Evolutionary conservation across 768 basidiomycete genomes (phyloP), one percentile per base, ranked within the genome.

Genomic region (Suillus bovinus): DNA sequence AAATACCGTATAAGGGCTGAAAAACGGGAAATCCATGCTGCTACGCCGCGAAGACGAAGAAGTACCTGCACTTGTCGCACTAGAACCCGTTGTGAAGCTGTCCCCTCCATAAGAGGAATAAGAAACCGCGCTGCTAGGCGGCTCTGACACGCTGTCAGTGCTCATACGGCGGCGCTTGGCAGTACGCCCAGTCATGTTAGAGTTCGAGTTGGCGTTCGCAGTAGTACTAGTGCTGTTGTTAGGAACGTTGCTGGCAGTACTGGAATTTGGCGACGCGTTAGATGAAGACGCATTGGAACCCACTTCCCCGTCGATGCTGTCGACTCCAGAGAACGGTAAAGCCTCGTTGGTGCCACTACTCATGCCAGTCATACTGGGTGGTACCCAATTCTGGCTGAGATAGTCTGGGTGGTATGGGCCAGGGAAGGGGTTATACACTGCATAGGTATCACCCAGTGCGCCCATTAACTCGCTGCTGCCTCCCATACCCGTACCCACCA

Each of bases 401-500:
- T 88, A 86, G 68, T 91, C 90, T 3, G 89, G 88, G 64, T 90
- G 87, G 66, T 89, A 91, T 4, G 89, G 89, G 0, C 90, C 89
- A 4, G 90, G 87, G 72, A 81, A 91, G 20, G 78, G 72, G 64
- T 78, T 77, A 74, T 80, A 81, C 13, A 77, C 62, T 55, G 74
- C 53, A 70, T 70, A 75, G 38, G 59, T 74, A n/a, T 69, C 64
- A 24, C 81, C 82, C 33, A 83, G 76, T 7, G 81, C 82, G 49
- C 76, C 77, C 71, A 84, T 71, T 52, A 84, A 72, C 72, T 84
- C 90, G 1, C 87, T 87, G 52, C 82, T 82, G 9, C 55, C 36
- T 10, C 55, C 55, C 38, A 56, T 39, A 11, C 38, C 38, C 17
- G 38, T 56, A 29, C 55, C 55, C 10, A 56, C 55, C 38, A 56